A percentile compares a stretch with the other conserved stretches of the same genome.
Evolutionary conservation across 2,329 filamentous ascomycete species (phyloP).

Genomic region (Pseudogymnoascus sp.): DNA sequence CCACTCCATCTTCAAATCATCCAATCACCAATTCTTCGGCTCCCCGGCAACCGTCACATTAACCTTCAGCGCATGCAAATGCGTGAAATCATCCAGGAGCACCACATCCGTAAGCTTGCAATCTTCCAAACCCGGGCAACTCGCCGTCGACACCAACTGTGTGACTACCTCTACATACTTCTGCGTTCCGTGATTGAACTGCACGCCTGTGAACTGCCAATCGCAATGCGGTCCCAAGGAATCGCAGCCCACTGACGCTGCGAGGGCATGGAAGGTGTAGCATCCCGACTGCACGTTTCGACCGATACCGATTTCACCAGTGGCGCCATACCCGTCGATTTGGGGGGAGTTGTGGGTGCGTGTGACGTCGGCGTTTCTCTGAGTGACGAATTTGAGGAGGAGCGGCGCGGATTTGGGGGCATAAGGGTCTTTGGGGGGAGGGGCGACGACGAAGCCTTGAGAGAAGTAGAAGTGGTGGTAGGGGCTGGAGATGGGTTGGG

Average conservation of each 20-base stretch:
- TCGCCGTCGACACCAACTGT: slow-evolving; percentile 21
- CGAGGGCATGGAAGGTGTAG: slow-evolving; percentile 30
- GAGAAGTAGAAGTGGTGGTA: slow-evolving; percentile 31
- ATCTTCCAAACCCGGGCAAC: slow-evolving; percentile 24
- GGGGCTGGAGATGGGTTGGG: slow-evolving; percentile 25
- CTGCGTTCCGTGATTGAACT: slow-evolving; percentile 20
- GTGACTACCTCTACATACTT: slow-evolving; percentile 20
- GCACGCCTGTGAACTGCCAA: slow-evolving; percentile 32
- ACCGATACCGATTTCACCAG: not conserved
- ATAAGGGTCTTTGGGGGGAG: slow-evolving; percentile 26
- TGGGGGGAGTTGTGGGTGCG: not conserved
- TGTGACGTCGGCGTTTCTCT: slow-evolving; percentile 15
- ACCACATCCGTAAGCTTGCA: slow-evolving; percentile 26
- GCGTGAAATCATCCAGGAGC: slow-evolving; percentile 23
- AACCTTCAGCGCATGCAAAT: slow-evolving; percentile 33
- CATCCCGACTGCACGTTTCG: slow-evolving; percentile 25
- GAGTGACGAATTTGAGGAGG: slow-evolving; percentile 26
- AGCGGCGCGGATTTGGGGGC: slow-evolving; percentile 24
- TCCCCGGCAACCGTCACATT: slow-evolving; percentile 31
- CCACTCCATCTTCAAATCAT: not conserved
- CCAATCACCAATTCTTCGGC: slow-evolving; percentile 34
- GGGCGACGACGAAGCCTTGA: slow-evolving; percentile 27
- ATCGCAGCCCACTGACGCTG: slow-evolving; percentile 33
- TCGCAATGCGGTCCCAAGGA: slow-evolving; percentile 27
- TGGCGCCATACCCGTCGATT: not conserved